phyloP scores from a whole-genome alignment of 805 yeast species.

The Teunomyces cretensis region DNA sequence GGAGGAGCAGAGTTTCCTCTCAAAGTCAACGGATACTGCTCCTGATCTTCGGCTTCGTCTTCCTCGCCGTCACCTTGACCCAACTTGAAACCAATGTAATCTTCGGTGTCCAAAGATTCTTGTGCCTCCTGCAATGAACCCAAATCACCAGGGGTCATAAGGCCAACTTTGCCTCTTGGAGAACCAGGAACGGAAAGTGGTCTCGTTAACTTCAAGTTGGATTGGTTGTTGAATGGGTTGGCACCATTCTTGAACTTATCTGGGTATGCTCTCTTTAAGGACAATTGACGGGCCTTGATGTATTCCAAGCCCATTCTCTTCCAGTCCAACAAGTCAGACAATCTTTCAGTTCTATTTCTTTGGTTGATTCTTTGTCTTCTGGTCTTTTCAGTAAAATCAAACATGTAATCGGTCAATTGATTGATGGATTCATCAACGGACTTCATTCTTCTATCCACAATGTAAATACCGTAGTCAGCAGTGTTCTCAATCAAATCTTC shows the following conservation, averaged over 20 bases:
- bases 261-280: constrained; percentile 92
- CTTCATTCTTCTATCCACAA: constrained; percentile 91
- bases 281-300: constrained; percentile 88
- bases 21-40: constrained; percentile 46
- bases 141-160: constrained; percentile 97
- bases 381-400: constrained; percentile 80
- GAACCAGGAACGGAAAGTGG: constrained; percentile 98
- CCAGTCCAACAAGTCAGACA: constrained; percentile 94
- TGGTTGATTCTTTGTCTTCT: constrained; percentile 97
- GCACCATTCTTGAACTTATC: constrained; percentile 62
- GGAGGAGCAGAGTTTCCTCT: constrained; percentile 51
- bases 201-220: constrained; percentile 72
- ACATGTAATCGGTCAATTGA: constrained; percentile 88
- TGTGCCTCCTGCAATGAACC: constrained; percentile 94
- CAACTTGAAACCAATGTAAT: constrained; percentile 62
- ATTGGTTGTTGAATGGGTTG: constrained; percentile 45
- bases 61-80: constrained; percentile 45
- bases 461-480: constrained; percentile 93
- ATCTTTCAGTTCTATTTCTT: constrained; percentile 93
- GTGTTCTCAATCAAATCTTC: constrained; percentile 95
- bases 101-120: constrained; percentile 68
- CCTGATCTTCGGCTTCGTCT: constrained; percentile 38
- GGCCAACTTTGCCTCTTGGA: constrained; percentile 70
- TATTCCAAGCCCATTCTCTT: constrained; percentile 97
- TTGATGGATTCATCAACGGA: constrained; percentile 90